A percentile compares a stretch with the other conserved stretches of the same genome.
Conservation (phyloP, 768 basidiomycete species). For the Roridomyces roridus region DNA sequence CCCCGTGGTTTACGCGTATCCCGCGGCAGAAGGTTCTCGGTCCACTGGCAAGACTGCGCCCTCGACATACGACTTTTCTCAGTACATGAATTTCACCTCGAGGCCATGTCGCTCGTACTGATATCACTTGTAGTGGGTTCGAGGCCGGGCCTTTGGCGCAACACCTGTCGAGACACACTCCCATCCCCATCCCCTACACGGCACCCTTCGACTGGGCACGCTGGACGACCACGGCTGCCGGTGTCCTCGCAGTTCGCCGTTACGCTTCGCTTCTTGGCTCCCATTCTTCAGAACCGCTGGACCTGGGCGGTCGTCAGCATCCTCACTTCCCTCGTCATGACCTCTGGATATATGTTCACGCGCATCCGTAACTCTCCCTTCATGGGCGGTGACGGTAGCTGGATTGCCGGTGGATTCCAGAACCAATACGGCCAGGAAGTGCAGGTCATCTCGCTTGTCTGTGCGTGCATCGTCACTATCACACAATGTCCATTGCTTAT, state of each 20-base stretch:
- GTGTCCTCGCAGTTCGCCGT: slow-evolving; percentile 55
- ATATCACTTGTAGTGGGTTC: slow-evolving; percentile 71
- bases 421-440: slow-evolving; percentile 94
- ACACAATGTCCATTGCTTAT: slow-evolving; percentile 11
- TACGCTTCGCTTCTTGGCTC: slow-evolving; percentile 63
- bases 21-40: slow-evolving; percentile 74
- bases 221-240: slow-evolving; percentile 51
- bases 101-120: background rate
- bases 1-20: slow-evolving; percentile 81
- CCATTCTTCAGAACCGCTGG: slow-evolving; percentile 77
- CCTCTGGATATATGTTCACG: slow-evolving; percentile 95
- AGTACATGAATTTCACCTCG: slow-evolving; percentile 49
- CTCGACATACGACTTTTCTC: slow-evolving; percentile 78
- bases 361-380: slow-evolving; percentile 86
- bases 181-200: slow-evolving; percentile 81
- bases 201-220: slow-evolving; percentile 78
- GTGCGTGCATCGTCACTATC: slow-evolving; percentile 54
- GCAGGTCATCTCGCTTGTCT: slow-evolving; percentile 83
- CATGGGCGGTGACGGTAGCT: slow-evolving; percentile 64
- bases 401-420: slow-evolving; percentile 89
- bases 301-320: slow-evolving; percentile 72
- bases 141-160: slow-evolving; percentile 78
- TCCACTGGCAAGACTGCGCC: slow-evolving; percentile 60
- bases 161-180: slow-evolving; percentile 76
- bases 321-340: slow-evolving; percentile 79